A percentile compares a stretch with the other conserved stretches of the same genome.
These are phyloP conservation scores for Chytriomyces sp. DNA, from an alignment of 192 early-diverging fungal species.

Conservation along the genomic window DNA sequence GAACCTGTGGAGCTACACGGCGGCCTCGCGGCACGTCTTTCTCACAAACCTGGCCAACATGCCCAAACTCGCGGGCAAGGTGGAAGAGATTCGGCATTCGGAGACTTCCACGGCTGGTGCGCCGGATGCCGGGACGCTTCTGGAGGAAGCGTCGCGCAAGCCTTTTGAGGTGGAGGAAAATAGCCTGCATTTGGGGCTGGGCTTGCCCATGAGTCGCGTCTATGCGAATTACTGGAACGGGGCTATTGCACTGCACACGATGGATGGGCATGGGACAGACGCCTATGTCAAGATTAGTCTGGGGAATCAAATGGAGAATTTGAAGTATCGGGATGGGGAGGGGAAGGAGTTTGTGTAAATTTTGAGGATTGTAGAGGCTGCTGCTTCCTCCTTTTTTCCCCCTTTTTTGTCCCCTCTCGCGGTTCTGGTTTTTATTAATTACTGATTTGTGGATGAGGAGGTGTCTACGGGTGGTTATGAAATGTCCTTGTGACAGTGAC, in stretches of 20 bases:
- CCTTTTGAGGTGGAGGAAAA: conserved; percentile 29
- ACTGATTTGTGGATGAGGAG: too few relatives aligned
- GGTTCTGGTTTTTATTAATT: too few relatives aligned
- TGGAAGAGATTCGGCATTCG: conserved; percentile 58
- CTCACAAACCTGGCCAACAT: conserved; percentile 67
- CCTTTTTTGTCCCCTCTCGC: too few relatives aligned
- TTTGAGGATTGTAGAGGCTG: too few relatives aligned
- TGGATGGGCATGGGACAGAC: conserved; percentile 92
- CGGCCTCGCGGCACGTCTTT: conserved; percentile 61
- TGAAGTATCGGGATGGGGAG: conserved; percentile 13
- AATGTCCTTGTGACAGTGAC: too few relatives aligned
- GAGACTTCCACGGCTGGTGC: conserved; percentile 9
- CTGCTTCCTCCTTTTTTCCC: too few relatives aligned
- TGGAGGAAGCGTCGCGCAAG: conserved; percentile 20
- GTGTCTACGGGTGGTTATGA: too few relatives aligned
- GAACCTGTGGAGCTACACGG: conserved; percentile 82
- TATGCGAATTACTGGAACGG: conserved; percentile 98
- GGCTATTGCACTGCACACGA: conserved; percentile 70
- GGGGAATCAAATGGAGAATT: conserved; percentile 39
- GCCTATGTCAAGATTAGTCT: conserved; percentile 76
- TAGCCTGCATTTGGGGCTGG: conserved; percentile 72
- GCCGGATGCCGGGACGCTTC: not conserved
- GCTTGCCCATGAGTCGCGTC: conserved; percentile 85
- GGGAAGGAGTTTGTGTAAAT: conserved; percentile 2
- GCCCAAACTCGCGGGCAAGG: conserved; percentile 75